Base-by-base conservation (phyloP, 169 alveolate species). In the Eimeria tenella region DNA sequence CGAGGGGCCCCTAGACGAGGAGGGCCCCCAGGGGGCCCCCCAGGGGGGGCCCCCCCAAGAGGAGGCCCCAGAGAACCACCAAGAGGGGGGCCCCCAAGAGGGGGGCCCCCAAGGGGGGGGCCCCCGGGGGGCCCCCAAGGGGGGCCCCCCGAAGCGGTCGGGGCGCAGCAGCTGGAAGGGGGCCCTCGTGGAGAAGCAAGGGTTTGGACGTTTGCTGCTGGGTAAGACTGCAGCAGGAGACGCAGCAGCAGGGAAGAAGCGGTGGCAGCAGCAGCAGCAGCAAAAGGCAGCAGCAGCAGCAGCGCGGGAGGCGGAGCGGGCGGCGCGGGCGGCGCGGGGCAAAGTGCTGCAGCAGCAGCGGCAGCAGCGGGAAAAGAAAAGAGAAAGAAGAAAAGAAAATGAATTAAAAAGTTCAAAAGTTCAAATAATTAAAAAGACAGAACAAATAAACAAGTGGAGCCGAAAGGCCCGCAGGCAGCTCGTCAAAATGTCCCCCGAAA, bases 401-500 rank as follows among this genome's bases (percentile, higher is more conserved):
- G 75, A 10, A 55, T 9, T 42, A n/a, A n/a, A n/a, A n/a, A n/a
- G n/a, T n/a, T n/a, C n/a, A n/a, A n/a, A n/a, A n/a, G n/a, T 31
- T 0, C 42, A 93, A 31, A 73, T 93, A 60, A 93, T 82, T 63
- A 93, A 83, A 71, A 55, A 93, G 6, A 93, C 93, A 31, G 10
- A 86, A 50, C 71, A 68, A 60, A 83, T 93, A n/a, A 68, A 71
- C 17, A 93, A 68, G 89, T 82, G 93, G 95, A 75, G 63, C 49
- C 81, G 83, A 60, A 74, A 71, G 53, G 95, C 95, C 25, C 49
- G 93, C 23, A 65, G 81, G 49, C 81, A 73, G 25, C 95, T 93
- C 70, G 95, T 93, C 77, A 93, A 93, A 83, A 93, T 93, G 93
- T 74, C 90, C n/a, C 95, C 95, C 17, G 95, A 93, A 31, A 53